phyloP scores from a whole-genome alignment of 2,329 filamentous ascomycete genomes.

The Mycosphaerella arachidis region DNA sequence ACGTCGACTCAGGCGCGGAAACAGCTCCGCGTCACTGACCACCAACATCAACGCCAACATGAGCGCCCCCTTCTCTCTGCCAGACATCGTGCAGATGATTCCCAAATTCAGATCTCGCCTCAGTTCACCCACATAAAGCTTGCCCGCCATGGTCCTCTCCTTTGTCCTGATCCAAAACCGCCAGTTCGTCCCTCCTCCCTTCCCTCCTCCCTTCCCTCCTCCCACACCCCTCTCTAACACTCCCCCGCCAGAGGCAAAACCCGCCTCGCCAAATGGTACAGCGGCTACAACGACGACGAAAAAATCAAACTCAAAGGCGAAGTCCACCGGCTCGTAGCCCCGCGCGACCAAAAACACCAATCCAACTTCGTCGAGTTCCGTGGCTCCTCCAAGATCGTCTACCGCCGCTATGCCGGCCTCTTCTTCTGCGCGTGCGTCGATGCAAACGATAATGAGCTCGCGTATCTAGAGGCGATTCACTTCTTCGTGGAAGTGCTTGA shows the following conservation, averaged over 20 bases:
- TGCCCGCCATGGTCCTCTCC: slow-evolving; percentile 61
- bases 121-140: neutral
- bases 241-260: slow-evolving; percentile 76
- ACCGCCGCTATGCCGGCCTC: slow-evolving; percentile 91
- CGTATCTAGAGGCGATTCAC: slow-evolving; percentile 94
- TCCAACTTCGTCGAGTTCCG: slow-evolving; percentile 98
- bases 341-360: slow-evolving; percentile 98
- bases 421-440: slow-evolving; percentile 99
- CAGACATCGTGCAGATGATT: neutral
- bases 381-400: slow-evolving; percentile 86
- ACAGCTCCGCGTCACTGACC: neutral
- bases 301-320: slow-evolving; percentile 99
- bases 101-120: neutral
- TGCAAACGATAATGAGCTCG: slow-evolving; percentile 97
- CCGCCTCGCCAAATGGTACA: slow-evolving; percentile 97
- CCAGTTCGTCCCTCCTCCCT: slow-evolving; percentile 52
- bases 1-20: neutral
- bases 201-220: neutral
- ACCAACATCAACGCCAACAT: neutral
- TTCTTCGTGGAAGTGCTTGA: slow-evolving; percentile 99
- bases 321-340: slow-evolving; percentile 95
- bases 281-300: slow-evolving; percentile 95
- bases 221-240: slow-evolving; percentile 13
- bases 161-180: slow-evolving; percentile 89
- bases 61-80: neutral